Evolutionary conservation across 2,329 filamentous ascomycete species (phyloP).

Genomic region (Penicillium sp.): DNA sequence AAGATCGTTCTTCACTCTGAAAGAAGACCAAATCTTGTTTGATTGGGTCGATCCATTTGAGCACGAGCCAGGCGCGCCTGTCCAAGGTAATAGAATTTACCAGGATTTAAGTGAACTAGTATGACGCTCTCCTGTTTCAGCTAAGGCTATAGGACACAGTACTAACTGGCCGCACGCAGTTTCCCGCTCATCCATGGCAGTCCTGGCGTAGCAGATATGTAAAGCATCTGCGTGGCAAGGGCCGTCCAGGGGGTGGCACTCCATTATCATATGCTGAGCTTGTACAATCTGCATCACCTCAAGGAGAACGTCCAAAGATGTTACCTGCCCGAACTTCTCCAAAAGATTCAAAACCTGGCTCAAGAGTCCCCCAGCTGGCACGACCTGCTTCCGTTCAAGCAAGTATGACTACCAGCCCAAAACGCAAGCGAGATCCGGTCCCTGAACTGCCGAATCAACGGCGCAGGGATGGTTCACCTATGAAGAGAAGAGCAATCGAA

Average conservation of each 20-base stretch:
- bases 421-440: constrained; percentile 24
- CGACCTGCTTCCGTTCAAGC: neutral
- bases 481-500: constrained; percentile 11
- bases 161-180: constrained; percentile 25
- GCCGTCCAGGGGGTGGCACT: constrained; percentile 33
- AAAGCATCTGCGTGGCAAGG: constrained; percentile 38
- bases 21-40: constrained; percentile 47
- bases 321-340: constrained; percentile 2
- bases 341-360: neutral
- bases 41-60: constrained; percentile 44
- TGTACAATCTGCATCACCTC: neutral
- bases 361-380: neutral
- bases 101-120: constrained; percentile 43
- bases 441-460: neutral
- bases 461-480: neutral
- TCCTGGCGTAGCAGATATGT: constrained; percentile 51
- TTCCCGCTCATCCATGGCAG: constrained; percentile 48
- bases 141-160: neutral
- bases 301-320: constrained; percentile 2
- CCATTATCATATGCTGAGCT: neutral
- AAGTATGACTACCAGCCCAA: constrained; percentile 7
- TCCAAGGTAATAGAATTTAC: constrained; percentile 47
- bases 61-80: constrained; percentile 28
- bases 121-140: constrained; percentile 6
- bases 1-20: constrained; percentile 38